These are phyloP conservation scores for Saprolegnia parasitica DNA, from an alignment of 352 stramenopile species.

Conservation along the genomic window DNA sequence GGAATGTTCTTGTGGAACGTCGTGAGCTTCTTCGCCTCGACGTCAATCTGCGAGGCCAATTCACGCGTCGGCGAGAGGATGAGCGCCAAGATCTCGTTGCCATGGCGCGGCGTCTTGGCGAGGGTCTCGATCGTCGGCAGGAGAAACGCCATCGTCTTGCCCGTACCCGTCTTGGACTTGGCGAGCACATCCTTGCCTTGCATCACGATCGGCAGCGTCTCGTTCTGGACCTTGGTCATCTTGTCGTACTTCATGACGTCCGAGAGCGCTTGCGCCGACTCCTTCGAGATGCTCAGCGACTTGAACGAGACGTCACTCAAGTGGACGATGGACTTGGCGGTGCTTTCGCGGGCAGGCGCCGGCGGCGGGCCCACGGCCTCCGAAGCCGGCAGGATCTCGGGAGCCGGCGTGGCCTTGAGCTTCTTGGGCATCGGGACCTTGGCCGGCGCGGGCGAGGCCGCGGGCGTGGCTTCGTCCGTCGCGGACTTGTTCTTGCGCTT, in stretches of 20 bases:
- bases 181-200: conserved; percentile 87
- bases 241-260: conserved; percentile 81
- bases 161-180: conserved; percentile 86
- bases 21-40: conserved; percentile 81
- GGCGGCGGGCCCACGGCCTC: not conserved
- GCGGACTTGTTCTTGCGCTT: conserved; percentile 24
- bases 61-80: conserved; percentile 89
- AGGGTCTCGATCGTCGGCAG: conserved; percentile 81
- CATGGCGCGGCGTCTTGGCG: conserved; percentile 70
- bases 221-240: conserved; percentile 87
- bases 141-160: conserved; percentile 89
- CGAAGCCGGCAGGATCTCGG: not conserved
- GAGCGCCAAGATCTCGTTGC: conserved; percentile 77
- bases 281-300: conserved; percentile 50
- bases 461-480: not conserved
- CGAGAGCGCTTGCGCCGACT: conserved; percentile 63
- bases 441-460: not conserved
- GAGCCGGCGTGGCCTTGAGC: not conserved
- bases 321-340: conserved; percentile 30
- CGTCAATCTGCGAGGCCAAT: conserved; percentile 87
- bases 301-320: conserved; percentile 54
- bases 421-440: conserved; percentile 4
- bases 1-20: conserved; percentile 82
- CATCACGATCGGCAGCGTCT: conserved; percentile 68
- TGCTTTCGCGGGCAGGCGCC: conserved; percentile 3